These are phyloP conservation scores for Lecanicillium sp. DNA, from an alignment of 2,329 filamentous ascomycete species.

Conservation along the genomic window DNA sequence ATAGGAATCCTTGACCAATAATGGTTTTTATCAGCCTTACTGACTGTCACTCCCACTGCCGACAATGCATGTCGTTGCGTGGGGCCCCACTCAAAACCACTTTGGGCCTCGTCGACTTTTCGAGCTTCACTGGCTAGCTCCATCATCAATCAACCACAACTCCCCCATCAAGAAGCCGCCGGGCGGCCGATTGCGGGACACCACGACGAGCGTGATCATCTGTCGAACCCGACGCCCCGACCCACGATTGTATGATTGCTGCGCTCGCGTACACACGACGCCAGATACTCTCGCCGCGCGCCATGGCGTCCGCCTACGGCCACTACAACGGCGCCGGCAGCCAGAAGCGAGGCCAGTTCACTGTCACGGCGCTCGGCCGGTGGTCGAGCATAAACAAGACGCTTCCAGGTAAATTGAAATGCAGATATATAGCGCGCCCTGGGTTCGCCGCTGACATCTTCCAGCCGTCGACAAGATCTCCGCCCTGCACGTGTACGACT, in stretches of 20 bases:
- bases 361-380: slow-evolving; percentile 68
- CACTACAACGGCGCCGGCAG: slow-evolving; percentile 29
- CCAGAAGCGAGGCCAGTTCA: slow-evolving; percentile 33
- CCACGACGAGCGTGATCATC: too few species aligned
- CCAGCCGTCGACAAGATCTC: slow-evolving; percentile 64
- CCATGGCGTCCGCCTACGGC: slow-evolving; percentile 36
- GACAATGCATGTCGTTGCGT: neutral
- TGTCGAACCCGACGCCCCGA: slow-evolving; percentile 1
- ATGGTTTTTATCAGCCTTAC: neutral
- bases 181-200: slow-evolving; percentile 1
- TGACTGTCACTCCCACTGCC: neutral
- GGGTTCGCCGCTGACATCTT: too few species aligned
- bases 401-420: slow-evolving; percentile 54
- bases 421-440: too few species aligned
- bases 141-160: neutral
- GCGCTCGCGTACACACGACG: slow-evolving; percentile 18
- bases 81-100: slow-evolving; percentile 3
- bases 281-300: slow-evolving; percentile 22
- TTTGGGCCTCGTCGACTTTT: neutral
- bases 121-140: neutral
- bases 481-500: slow-evolving; percentile 89
- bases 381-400: slow-evolving; percentile 76
- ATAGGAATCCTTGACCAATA: neutral
- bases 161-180: slow-evolving; percentile 5
- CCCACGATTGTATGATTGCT: slow-evolving; percentile 21